A percentile compares a stretch with the other conserved stretches of the same genome.
These are phyloP conservation scores for Mortierella sp. DNA, from an alignment of 371 early-diverging fungal genomes.

Conservation along the genomic window DNA sequence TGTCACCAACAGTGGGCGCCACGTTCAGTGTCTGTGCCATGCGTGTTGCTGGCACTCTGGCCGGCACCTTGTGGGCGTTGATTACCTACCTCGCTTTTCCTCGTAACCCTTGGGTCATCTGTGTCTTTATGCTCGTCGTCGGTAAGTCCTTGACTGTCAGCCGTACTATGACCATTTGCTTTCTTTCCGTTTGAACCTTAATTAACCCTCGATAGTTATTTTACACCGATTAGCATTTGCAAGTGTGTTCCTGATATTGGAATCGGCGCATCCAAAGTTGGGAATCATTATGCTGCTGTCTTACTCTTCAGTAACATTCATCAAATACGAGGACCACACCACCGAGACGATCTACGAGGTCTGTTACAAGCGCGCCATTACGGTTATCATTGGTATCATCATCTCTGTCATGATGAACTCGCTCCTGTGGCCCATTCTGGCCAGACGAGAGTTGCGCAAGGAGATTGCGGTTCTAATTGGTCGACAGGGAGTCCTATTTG, in stretches of 20 bases:
- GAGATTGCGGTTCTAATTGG: constrained; percentile 56
- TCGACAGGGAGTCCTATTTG: constrained; percentile 58
- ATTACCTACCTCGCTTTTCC: constrained; percentile 64
- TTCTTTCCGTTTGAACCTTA: not conserved
- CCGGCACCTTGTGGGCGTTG: constrained; percentile 68
- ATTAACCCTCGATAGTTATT: not conserved
- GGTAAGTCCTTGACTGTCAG: constrained; percentile 52
- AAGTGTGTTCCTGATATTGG: constrained; percentile 39
- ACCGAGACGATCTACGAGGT: constrained; percentile 45
- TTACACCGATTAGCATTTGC: constrained; percentile 54
- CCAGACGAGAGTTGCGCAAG: constrained; percentile 70
- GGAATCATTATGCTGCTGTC: constrained; percentile 53
- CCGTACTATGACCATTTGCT: not conserved
- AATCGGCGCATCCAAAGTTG: constrained; percentile 40
- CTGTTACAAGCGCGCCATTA: constrained; percentile 62
- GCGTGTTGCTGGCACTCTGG: constrained; percentile 70
- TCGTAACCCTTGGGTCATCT: constrained; percentile 66
- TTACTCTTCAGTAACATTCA: constrained; percentile 47
- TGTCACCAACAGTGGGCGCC: constrained; percentile 75
- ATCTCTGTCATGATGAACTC: constrained; percentile 68
- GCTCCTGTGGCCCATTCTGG: constrained; percentile 74
- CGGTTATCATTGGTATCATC: constrained; percentile 70
- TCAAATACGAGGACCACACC: constrained; percentile 34
- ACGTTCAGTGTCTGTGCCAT: constrained; percentile 67
- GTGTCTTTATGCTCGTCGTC: constrained; percentile 66